Percentiles rank a stretch among this genome's conserved stretches.
Evolutionary conservation across 1,139 yeast genomes (phyloP).

Genomic region (Arxiozyma slooffiae): DNA sequence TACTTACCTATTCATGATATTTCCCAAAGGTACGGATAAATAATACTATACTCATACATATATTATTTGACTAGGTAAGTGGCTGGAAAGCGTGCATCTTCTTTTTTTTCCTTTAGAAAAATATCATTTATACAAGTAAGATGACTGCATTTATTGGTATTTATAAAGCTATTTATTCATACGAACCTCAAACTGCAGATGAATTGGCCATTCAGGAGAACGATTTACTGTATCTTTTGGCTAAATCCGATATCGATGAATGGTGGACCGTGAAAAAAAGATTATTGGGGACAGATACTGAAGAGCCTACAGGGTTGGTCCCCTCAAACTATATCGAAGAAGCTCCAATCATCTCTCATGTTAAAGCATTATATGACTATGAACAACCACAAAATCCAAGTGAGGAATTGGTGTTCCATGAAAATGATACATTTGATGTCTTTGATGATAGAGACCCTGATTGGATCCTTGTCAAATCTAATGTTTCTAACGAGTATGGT

Average conservation of each 20-base stretch:
- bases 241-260: slow-evolving; percentile 81
- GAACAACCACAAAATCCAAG: slow-evolving; percentile 69
- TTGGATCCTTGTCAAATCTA: slow-evolving; percentile 73
- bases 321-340: slow-evolving; percentile 83
- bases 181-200: slow-evolving; percentile 78
- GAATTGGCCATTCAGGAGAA: slow-evolving; percentile 65
- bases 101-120: too few species aligned
- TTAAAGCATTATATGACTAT: slow-evolving; percentile 75
- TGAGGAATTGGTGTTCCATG: slow-evolving; percentile 77
- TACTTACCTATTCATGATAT: too few species aligned
- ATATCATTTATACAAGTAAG: background rate
- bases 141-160: slow-evolving; percentile 60
- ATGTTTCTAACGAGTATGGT: slow-evolving; percentile 49
- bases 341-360: slow-evolving; percentile 44
- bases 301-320: slow-evolving; percentile 87
- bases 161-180: slow-evolving; percentile 71
- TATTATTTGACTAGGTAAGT: background rate
- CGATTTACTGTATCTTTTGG: slow-evolving; percentile 74
- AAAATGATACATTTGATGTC: slow-evolving; percentile 63
- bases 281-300: slow-evolving; percentile 75
- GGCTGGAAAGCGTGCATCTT: background rate
- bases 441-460: slow-evolving; percentile 83
- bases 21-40: too few species aligned
- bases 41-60: too few species aligned
- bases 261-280: slow-evolving; percentile 99